Evolutionary conservation across 2,329 filamentous ascomycete species (phyloP).

Genomic region (Teratosphaeria pseudoeucalypti): DNA sequence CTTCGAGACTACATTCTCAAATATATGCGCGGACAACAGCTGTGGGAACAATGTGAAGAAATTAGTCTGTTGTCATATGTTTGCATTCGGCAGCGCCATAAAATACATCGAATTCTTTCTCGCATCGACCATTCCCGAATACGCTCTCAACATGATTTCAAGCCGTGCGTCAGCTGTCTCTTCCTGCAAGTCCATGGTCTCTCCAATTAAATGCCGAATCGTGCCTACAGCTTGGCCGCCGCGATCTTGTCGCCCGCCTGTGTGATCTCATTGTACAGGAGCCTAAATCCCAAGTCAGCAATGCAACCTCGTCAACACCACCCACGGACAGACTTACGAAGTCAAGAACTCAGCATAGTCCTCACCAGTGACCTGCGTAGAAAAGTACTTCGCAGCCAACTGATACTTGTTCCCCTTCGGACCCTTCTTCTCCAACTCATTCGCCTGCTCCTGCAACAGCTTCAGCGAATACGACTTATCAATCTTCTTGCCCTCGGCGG

Average conservation of each 20-base stretch:
- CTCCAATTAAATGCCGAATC: neutral
- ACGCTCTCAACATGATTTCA: neutral
- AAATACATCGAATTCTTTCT: neutral
- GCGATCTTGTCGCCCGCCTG: constrained; percentile 55
- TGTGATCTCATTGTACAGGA: constrained; percentile 83
- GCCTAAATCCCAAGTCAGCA: constrained; percentile 35
- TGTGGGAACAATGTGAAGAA: too few relatives aligned
- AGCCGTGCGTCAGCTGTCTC: neutral
- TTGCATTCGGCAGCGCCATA: neutral
- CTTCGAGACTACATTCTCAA: too few relatives aligned
- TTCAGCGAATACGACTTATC: constrained; percentile 85
- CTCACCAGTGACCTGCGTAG: constrained; percentile 86
- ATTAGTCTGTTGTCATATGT: neutral
- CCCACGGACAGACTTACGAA: constrained; percentile 43
- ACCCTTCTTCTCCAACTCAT: constrained; percentile 62
- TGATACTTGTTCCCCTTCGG: constrained; percentile 85
- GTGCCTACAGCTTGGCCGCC: constrained; percentile 33
- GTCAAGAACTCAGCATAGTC: constrained; percentile 97
- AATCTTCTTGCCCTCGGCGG: constrained; percentile 79
- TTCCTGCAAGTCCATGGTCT: neutral
- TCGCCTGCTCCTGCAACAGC: constrained; percentile 76
- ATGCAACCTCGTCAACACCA: constrained; percentile 8
- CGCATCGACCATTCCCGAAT: neutral
- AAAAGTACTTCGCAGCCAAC: constrained; percentile 86
- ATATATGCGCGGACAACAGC: too few relatives aligned